phyloP scores from a whole-genome alignment of 1,284 basidiomycete genomes.

The Cryptococcus jaspeensis region DNA sequence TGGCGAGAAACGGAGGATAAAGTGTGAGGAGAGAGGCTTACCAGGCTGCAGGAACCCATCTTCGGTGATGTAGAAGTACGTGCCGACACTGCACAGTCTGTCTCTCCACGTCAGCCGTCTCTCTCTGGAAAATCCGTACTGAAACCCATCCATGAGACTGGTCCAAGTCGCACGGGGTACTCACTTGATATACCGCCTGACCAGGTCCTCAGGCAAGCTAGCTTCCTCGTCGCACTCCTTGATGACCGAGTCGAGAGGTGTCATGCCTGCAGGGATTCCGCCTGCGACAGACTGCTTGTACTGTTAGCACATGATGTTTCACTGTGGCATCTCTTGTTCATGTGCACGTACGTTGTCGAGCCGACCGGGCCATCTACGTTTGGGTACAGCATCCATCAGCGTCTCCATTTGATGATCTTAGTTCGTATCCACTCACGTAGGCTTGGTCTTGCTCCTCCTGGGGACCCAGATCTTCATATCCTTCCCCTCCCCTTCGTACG shows the following conservation, averaged over 20 bases:
- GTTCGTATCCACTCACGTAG: conserved; percentile 62
- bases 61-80: conserved; percentile 61
- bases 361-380: conserved; percentile 62
- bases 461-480: conserved; percentile 80
- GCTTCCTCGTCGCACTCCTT: conserved; percentile 95
- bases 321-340: background rate
- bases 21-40: conserved; percentile 11
- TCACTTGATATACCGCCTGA: conserved; percentile 60
- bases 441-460: conserved; percentile 77
- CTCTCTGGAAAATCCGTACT: too few species aligned
- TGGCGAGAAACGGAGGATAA: too few species aligned
- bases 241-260: conserved; percentile 71
- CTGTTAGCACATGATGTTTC: background rate
- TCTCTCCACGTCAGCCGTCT: conserved; percentile 5
- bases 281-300: conserved; percentile 53
- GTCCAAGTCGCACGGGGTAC: conserved; percentile 51
- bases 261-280: conserved; percentile 66
- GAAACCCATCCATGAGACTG: too few species aligned
- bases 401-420: background rate
- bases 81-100: conserved; percentile 38
- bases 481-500: conserved; percentile 41
- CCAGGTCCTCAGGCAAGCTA: conserved; percentile 65
- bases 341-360: conserved; percentile 35
- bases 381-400: conserved; percentile 9
- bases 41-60: conserved; percentile 76